Evolutionary conservation across 371 early-diverging fungal genomes (phyloP), one percentile per base, ranked within the genome.

Genomic region (Ordospora colligata): DNA sequence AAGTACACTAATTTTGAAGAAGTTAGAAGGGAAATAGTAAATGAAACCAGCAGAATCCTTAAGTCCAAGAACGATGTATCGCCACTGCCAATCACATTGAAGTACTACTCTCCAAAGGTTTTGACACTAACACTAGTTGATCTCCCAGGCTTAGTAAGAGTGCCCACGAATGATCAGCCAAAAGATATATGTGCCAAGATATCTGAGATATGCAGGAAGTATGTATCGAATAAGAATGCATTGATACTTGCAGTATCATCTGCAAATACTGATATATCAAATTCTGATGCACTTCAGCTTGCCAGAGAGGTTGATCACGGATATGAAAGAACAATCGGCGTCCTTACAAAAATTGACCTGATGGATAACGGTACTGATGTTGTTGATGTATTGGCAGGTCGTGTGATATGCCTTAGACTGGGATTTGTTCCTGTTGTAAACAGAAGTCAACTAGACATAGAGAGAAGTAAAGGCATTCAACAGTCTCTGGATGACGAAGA

Each of bases 341-440:
- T 94, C 2, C 83, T 94, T 58, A 93, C 93, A 50, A 94, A 94
- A 84, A 83, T 93, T 50, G 94, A 94, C 83, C 82, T 94, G 67
- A 93, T 94, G 93, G 94, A 94, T 90, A 93, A 32, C 75, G 97
- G 97, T n/a, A 96, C 97, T 4, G 95, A 97, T 84, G 94, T 96
- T 14, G 91, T 96, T 47, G 95, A 96, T 82, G 93, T 97, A 78
- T 87, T 98, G 75, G 94, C 95, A 19, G 95, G 95, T 4, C 88
- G 93, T 17, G 88, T 95, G 43, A 92, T 97, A 77, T 95, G 94
- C 1, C 86, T 96, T 72, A 87, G 91, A 45, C 87, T 98, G 21
- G 94, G 94, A 11, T 93, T 90, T 83, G 88, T 93, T 75, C 92
- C 92, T 49, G 73, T 83, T 19, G 77, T 83, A 25, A 80, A 80